Base-by-base conservation (phyloP, 2,329 filamentous ascomycete genomes). In the Amauroascus verrucosus region DNA sequence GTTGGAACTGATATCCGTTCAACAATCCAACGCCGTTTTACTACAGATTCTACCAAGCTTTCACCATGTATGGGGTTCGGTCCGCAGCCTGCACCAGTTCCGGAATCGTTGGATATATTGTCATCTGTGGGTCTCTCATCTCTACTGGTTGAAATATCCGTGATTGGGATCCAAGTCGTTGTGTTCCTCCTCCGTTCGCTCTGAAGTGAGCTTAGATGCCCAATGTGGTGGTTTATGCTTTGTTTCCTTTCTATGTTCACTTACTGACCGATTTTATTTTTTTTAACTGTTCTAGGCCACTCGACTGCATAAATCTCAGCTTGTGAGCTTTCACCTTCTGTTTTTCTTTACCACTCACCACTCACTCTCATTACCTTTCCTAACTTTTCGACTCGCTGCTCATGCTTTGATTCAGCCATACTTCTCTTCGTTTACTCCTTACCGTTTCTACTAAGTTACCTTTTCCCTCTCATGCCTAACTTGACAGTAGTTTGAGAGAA, bases 1-100 rank as follows among this genome's bases (percentile, higher is more conserved):
- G 79, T 79, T 60, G 76, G 78, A 59, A 78, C 81, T 69, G 88
- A 95, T 66, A 79, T 80, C 60, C 83, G 90, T 70, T 81, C 82
- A 58, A 83, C 83, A 62, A 77, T 97, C 67, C 88, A 90, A 71
- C 84, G 91, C 65, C 85, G 91, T 66, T 97, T 97, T 73, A 97
- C 91, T 59, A 93, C 90, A 54, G 94, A 95, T 73, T 83, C 87
- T 72, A 78, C 88, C 71, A 79, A 89, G 78, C 75, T 91, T 71
- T 85, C 86, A 69, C 88, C 85, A 67, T 75, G 87, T 71, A 80
- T 78, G 54, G 79, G 80, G 57, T 72, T 90, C 64, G 79, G 77
- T 50, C 44, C 45, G 66, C 74, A 78, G 62, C 67, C 76, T 51
- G 68, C 72, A 55, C 77, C 77, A 64, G 69, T 75, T 50, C 72